Evolutionary conservation across 2,329 filamentous ascomycete species (phyloP), one percentile per base, ranked within the genome.

Genomic region (Diplocarpon rosae): DNA sequence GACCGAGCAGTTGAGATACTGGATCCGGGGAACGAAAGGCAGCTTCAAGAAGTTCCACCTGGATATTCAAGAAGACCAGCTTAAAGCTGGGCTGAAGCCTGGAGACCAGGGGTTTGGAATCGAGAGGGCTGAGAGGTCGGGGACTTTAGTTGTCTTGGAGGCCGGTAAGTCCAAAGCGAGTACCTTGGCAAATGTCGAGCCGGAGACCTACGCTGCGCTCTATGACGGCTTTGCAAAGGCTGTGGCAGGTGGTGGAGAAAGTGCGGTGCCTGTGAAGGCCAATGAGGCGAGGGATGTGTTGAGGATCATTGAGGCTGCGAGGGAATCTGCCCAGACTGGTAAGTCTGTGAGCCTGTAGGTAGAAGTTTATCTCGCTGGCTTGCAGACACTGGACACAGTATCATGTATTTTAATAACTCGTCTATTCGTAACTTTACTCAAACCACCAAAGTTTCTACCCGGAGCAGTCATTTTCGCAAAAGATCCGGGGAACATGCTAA

Each of bases 61-160:
- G 2, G 85, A 92, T 60, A 67, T 77, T 1, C 85, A 90, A 63
- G 85, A 92, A 65, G 76, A 80, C 45, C 82, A 87, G 62, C 71
- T 89, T 42, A 75, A 75, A 61, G 69, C 66, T 1, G 84, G 84
- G 8, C 63, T 75, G 53, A 72, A 69, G 60, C 77, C 78, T 6
- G 70, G 71, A 0, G 78, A 85, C 45, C 60, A 69, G 3, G 72
- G 66, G 3, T 89, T 85, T 57, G 85, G 80, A 1, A 61, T 73
- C 32, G 85, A 89, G 56, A 67, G 70, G 9, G 66, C 69, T 40
- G 67, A 73, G 32, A 69, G 70, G 52, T 73, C 76, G 43, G 79
- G 81, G 51, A 72, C 60, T 47, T 63, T 88, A 50, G 75, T 76
- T 7, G 67, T 75, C 4, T 62, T 80, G 1, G 66, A 69, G 8